A percentile compares a stretch with the other conserved stretches of the same genome.
phyloP scores from a whole-genome alignment of 768 basidiomycete genomes.

The Boletus reticulatus region DNA sequence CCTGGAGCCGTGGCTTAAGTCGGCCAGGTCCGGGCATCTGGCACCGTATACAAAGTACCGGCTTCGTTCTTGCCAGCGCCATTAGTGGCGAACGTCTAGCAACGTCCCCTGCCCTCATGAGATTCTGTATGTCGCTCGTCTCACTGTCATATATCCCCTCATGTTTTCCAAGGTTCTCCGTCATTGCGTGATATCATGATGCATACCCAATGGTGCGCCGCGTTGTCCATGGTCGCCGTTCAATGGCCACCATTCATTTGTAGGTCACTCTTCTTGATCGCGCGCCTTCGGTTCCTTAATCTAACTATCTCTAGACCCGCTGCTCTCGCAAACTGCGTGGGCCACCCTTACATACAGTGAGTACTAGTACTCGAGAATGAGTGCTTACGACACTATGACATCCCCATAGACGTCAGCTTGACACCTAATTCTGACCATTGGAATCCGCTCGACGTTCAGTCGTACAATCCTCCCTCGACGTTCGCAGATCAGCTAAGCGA shows the following conservation, averaged over 20 bases:
- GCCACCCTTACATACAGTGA: constrained; percentile 74
- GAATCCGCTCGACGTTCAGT: constrained; percentile 58
- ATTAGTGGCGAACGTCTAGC: constrained; percentile 90
- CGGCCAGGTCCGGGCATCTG: constrained; percentile 61
- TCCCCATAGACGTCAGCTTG: constrained; percentile 66
- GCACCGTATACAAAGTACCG: constrained; percentile 75
- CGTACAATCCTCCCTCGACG: constrained; percentile 62
- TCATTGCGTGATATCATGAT: constrained; percentile 90
- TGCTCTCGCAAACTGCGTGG: constrained; percentile 88
- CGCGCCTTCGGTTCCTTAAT: constrained; percentile 13
- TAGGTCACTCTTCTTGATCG: constrained; percentile 37
- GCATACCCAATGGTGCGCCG: constrained; percentile 90
- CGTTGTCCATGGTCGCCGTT: constrained; percentile 90
- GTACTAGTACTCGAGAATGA: constrained; percentile 19
- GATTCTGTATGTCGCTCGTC: constrained; percentile 67
- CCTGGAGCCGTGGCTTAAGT: constrained; percentile 71
- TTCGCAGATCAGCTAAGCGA: constrained; percentile 77
- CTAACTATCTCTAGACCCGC: constrained; percentile 60
- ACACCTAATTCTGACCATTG: constrained; percentile 56
- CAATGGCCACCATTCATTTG: constrained; percentile 93
- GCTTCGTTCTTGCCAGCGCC: constrained; percentile 89
- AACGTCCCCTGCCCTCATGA: constrained; percentile 78
- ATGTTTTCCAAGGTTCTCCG: constrained; percentile 66
- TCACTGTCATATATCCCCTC: constrained; percentile 11
- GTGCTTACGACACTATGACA: constrained; percentile 7